Conservation (phyloP, 2,329 filamentous ascomycete species). For the Trichoderma sp. region DNA sequence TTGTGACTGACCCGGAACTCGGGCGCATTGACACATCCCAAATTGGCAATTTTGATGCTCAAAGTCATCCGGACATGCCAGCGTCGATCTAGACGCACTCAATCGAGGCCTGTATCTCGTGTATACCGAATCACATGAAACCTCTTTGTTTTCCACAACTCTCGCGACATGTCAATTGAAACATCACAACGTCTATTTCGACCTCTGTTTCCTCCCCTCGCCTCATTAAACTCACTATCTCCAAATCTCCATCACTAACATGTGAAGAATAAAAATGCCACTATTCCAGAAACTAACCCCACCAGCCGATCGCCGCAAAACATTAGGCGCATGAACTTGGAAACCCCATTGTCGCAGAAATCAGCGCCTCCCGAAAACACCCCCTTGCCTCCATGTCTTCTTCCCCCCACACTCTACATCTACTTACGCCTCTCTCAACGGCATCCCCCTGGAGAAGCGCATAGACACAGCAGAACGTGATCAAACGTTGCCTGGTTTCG, state of each 20-base stretch:
- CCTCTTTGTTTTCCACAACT: not conserved
- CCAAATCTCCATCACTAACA: not conserved
- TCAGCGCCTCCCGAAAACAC: not conserved
- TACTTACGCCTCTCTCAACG: not conserved
- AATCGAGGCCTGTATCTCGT: not conserved
- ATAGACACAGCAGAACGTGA: not conserved
- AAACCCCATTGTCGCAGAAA: constrained; percentile 14
- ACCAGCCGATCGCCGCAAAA: constrained; percentile 10
- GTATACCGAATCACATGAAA: not conserved
- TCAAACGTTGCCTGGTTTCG: constrained; percentile 15
- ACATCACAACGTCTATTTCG: not conserved
- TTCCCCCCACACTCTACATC: not conserved
- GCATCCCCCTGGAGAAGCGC: not conserved
- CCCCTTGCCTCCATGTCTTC: not conserved
- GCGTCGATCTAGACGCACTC: not conserved
- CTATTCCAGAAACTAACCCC: constrained; percentile 3
- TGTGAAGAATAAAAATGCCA: not conserved
- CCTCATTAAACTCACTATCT: not conserved
- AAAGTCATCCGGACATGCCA: not conserved
- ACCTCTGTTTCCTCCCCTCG: not conserved
- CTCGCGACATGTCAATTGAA: not conserved
- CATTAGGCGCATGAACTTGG: constrained; percentile 7
- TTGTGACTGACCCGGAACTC: not conserved
- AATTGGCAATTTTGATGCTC: not conserved
- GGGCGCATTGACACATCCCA: constrained; percentile 1